Base-by-base conservation (phyloP, 2,329 filamentous ascomycete genomes). In the Didymella segeticola region DNA sequence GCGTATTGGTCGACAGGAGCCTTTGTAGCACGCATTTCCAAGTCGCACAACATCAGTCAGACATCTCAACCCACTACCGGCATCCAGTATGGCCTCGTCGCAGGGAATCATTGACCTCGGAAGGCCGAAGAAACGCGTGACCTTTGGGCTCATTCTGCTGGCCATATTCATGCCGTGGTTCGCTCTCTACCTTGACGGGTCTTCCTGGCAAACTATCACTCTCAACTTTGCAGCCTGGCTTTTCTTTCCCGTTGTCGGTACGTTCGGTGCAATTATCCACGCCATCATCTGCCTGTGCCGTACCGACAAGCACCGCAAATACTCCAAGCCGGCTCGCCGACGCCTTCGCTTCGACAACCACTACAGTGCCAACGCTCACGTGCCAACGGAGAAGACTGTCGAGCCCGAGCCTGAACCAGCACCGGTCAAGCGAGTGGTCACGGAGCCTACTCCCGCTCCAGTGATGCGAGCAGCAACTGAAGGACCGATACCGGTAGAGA, bases 151-250 rank as follows among this genome's bases (percentile, higher is more conserved):
- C 10, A 38, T 66, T 2, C 14, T 64, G 9, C 42, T 67, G 14
- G 41, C 56, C 29, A 5, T 66, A n/a, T 37, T 63, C 17, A 38
- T 50, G n/a, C 58, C 59, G n/a, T 53, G 51, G n/a, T 26, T 65
- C 9, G 59, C 60, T 19, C 43, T 69, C 20, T 62, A 63, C 38
- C 60, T 67, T 10, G 64, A 67, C 23, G 61, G 65, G 12, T 57
- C 47, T 1, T 57, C 61, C 0, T 31, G n/a, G n/a, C 8, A 19
- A n/a, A 43, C 52, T 2, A 33, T 62, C 10, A 3, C 25, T 1
- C 4, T 53, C 39, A 62, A 58, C 46, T n/a, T 61, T 19, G 51
- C 34, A n/a, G 19, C 3, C 7, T 54, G 39, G 33, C 1, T 58
- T 31, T 26, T 63, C 4, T 52, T 46, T 1, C 6, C 51, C 36